Evolutionary conservation across 108 stramenopile genomes (phyloP).

Genomic region (Licmophora abbreviata): DNA sequence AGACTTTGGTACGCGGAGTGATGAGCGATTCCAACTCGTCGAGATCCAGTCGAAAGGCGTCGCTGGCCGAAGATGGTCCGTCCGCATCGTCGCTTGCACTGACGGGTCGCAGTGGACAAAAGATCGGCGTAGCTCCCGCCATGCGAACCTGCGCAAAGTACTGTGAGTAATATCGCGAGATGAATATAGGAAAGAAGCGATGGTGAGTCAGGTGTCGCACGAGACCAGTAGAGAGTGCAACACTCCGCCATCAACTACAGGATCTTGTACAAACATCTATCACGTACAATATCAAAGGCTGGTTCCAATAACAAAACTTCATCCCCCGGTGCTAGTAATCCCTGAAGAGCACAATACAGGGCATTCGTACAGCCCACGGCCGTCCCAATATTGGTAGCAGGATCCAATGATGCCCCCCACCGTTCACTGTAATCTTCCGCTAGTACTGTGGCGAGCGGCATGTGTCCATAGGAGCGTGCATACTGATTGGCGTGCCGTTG

Average conservation of each 20-base stretch:
- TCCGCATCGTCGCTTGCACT: background rate
- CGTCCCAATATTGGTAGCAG: slow-evolving; percentile 61
- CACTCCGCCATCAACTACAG: too few species aligned
- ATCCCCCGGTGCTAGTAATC: slow-evolving; percentile 65
- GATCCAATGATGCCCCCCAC: slow-evolving; percentile 30
- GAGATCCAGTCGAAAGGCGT: slow-evolving; percentile 58
- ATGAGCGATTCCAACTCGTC: slow-evolving; percentile 54
- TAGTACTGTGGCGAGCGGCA: slow-evolving; percentile 56
- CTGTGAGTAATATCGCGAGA: too few species aligned
- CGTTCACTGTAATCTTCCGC: slow-evolving; percentile 54
- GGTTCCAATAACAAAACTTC: slow-evolving; percentile 85
- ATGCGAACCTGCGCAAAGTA: slow-evolving; percentile 49
- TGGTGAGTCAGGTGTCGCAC: too few species aligned
- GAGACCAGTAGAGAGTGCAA: too few species aligned
- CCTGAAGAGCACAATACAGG: slow-evolving; percentile 63
- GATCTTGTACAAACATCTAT: too few species aligned
- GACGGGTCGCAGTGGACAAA: slow-evolving; percentile 41
- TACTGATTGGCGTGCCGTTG: slow-evolving; percentile 60
- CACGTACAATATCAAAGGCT: slow-evolving; percentile 74
- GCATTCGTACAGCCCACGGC: slow-evolving; percentile 79
- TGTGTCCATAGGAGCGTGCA: slow-evolving; percentile 64
- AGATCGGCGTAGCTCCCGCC: slow-evolving; percentile 43
- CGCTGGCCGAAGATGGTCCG: slow-evolving; percentile 17
- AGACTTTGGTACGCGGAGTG: slow-evolving; percentile 47
- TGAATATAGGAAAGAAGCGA: too few species aligned